Evolutionary conservation across 352 stramenopile genomes (phyloP).

Genomic region (Phytophthora capsici): DNA sequence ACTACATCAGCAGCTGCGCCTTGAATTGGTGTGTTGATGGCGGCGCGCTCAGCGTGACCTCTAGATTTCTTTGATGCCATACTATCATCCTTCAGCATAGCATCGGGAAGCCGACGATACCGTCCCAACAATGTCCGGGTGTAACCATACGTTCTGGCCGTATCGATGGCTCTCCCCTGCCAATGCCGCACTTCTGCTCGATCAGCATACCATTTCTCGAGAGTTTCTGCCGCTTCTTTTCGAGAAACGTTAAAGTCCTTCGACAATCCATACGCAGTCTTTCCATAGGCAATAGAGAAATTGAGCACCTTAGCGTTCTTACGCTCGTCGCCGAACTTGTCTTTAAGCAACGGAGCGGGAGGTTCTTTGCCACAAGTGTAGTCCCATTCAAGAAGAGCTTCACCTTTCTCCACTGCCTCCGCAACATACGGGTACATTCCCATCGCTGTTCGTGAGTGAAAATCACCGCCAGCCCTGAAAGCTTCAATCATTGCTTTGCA

Average conservation of each 20-base stretch:
- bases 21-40: conserved; percentile 99
- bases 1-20: conserved; percentile 98
- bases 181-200: conserved; percentile 91
- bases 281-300: conserved; percentile 99
- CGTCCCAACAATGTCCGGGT: conserved; percentile 97
- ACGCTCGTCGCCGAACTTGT: conserved; percentile 97
- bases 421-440: conserved; percentile 99
- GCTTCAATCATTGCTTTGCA: conserved; percentile 99
- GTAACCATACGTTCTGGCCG: conserved; percentile 82
- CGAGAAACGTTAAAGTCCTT: conserved; percentile 89
- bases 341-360: conserved; percentile 97
- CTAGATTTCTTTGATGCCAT: conserved; percentile 74
- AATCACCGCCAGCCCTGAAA: conserved; percentile 92
- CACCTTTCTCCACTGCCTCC: conserved; percentile 94
- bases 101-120: conserved; percentile 96
- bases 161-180: conserved; percentile 94
- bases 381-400: conserved; percentile 98
- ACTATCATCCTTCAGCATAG: conserved; percentile 72
- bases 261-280: conserved; percentile 97
- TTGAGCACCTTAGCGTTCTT: conserved; percentile 99
- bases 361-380: conserved; percentile 87
- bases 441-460: conserved; percentile 97
- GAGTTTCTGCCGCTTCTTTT: conserved; percentile 79
- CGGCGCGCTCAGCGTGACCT: conserved; percentile 93
- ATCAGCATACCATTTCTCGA: conserved; percentile 98